phyloP scores from a whole-genome alignment of 1,139 yeast genomes.

The Yamadazyma pseudoaaseri region DNA sequence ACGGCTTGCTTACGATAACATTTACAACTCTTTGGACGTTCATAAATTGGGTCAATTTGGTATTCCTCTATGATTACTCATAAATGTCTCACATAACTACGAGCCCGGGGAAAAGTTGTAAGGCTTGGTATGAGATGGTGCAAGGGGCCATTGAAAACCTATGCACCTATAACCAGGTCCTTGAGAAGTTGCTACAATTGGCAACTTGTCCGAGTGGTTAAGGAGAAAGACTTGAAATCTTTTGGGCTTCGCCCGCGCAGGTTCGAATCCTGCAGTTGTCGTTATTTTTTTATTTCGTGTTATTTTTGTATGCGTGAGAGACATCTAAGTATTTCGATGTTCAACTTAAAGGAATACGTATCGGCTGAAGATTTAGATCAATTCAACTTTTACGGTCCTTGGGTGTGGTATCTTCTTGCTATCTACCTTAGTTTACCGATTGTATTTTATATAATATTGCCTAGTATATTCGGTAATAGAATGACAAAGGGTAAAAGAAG shows the following conservation, averaged over 20 bases:
- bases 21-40: too few relatives aligned
- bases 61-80: too few relatives aligned
- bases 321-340: constrained; percentile 4
- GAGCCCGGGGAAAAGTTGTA: too few relatives aligned
- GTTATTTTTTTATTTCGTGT: constrained; percentile 24
- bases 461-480: constrained; percentile 26
- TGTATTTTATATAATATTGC: constrained; percentile 35
- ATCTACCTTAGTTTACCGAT: constrained; percentile 36
- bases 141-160: too few relatives aligned
- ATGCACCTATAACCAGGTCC: too few relatives aligned
- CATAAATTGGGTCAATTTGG: too few relatives aligned
- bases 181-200: too few relatives aligned
- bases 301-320: background rate
- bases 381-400: constrained; percentile 26
- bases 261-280: constrained; percentile 61
- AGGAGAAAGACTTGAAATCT: constrained; percentile 59
- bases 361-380: constrained; percentile 4
- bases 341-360: constrained; percentile 5
- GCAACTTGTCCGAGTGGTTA: constrained; percentile 60
- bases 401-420: constrained; percentile 38
- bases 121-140: too few relatives aligned
- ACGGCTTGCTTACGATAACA: too few relatives aligned
- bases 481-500: constrained; percentile 23
- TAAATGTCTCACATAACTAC: too few relatives aligned
- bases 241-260: constrained; percentile 62